Base-by-base conservation (phyloP, 768 basidiomycete genomes). In the Psilocybe subaeruginosa region DNA sequence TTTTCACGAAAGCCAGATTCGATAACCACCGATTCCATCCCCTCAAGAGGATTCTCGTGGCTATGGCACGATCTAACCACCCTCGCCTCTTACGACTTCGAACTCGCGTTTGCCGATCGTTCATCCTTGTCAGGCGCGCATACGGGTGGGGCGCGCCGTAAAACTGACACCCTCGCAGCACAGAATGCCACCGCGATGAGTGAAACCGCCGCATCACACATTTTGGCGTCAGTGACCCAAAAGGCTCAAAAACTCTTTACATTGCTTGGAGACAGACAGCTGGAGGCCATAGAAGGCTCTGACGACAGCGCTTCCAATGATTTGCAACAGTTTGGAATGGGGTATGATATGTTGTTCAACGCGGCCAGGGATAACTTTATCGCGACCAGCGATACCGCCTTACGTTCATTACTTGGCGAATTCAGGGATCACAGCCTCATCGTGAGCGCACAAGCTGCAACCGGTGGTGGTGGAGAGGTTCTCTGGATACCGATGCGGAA, bases 41-140 rank as follows among this genome's bases (percentile, higher is more conserved):
- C 73, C 54, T 59, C 73, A 37, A 80, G 80, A 35, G 89, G 89
- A 8, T 90, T 85, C 70, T 75, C 85, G 1, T 94, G 92, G 87
- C 77, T 95, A 14, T 93, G 93, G 87, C 93, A 98, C 74, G 93
- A 97, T 73, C 73, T 94, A 23, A 93, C 95, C 3, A 97, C 97
- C 1, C 89, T 95, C 65, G 78, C 76, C 14, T 80, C 92, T 1
- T 97, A 96, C 78, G 88, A 92, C 70, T 81, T 83, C 62, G 95
- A 98, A 71, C 81, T 92, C 41, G 79, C 84, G 0, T 85, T 79
- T 54, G 85, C 84, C 19, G 88, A 91, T 68, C 84, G 82, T n/a
- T 82, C 85, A 3, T 86, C 85, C 39, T 76, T 90, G 55, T 74
- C 82, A 16, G 85, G 86, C 14, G 86, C 83, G 8, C 78, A 78